Conservation (phyloP, 768 basidiomycete genomes). For the Termitomyces eurrhizus region DNA sequence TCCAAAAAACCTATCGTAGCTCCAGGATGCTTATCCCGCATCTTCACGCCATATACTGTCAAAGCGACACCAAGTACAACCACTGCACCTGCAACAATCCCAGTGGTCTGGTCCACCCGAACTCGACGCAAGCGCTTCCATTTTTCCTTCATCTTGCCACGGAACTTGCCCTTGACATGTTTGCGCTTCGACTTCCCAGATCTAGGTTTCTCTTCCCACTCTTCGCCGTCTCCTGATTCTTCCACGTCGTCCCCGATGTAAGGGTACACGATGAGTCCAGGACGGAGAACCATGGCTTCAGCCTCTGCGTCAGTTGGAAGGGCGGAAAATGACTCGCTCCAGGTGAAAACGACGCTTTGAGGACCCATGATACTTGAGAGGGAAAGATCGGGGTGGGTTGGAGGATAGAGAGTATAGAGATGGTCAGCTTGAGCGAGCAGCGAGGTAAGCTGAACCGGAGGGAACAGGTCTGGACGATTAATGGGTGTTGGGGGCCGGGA, state of each 20-base stretch:
- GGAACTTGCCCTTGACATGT: constrained; percentile 14
- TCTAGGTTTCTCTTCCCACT: constrained; percentile 10
- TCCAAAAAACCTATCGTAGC: constrained; percentile 16
- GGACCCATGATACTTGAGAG: constrained; percentile 70
- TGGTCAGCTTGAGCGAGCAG: constrained; percentile 57
- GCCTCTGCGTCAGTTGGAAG: constrained; percentile 52
- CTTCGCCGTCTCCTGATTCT: constrained; percentile 18
- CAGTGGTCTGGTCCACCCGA: constrained; percentile 32
- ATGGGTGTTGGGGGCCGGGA: not conserved
- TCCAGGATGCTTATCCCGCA: constrained; percentile 19
- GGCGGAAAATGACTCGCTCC: constrained; percentile 47
- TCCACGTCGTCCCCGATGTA: constrained; percentile 28
- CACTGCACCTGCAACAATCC: constrained; percentile 61
- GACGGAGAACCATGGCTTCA: constrained; percentile 53
- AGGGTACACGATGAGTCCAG: constrained; percentile 56
- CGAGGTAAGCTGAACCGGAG: constrained; percentile 33
- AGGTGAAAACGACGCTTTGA: constrained; percentile 72
- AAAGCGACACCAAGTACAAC: constrained; percentile 69
- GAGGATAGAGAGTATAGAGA: constrained; percentile 57
- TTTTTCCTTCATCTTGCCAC: constrained; percentile 17
- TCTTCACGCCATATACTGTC: constrained; percentile 48
- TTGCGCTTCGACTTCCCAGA: constrained; percentile 12
- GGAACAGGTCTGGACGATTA: not conserved
- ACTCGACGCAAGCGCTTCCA: constrained; percentile 16
- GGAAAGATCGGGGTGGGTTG: constrained; percentile 48